Base-by-base conservation (phyloP, 2,329 filamentous ascomycete genomes). In the Scedosporium boydii region DNA sequence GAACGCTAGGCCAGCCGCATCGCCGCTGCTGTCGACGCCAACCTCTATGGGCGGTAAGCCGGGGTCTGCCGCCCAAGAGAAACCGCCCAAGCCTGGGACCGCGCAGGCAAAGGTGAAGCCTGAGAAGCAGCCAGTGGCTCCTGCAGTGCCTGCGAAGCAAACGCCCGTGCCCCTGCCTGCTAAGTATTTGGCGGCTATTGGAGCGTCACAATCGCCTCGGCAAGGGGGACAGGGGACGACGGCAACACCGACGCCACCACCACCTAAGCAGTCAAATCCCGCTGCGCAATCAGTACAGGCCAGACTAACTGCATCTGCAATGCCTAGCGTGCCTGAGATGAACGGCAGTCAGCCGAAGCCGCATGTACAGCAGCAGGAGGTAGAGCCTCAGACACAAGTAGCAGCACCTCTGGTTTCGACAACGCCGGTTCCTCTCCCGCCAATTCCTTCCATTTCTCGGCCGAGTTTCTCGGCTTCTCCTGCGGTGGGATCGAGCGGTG, bases 131-230 rank as follows among this genome's bases (percentile, higher is more conserved):
- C 61, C 53, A 29, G 41, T 14, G 21, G n/a, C 34, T 16, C 21
- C 27, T n/a, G 9, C 21, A n/a, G 57, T 55, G 4, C 75, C 75
- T 23, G 66, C 71, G 14, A 78, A 77, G 66, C 70, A 78, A 62
- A 78, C 77, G 1, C 77, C 77, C 2, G 77, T 79, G 4, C 77
- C 77, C 10, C 66, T 79, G 9, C 77, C 77, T 1, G 73, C 76
- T 4, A 76, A 77, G 61, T 77, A 71, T 68, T 59, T 72, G 9
- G 59, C 59, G 14, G 59, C 48, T 16, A 26, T 58, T 3, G 21
- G 29, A 3, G 27, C n/a, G 4, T 26, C 38, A 9, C 48, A 21
- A 5, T 38, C 26, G n/a, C 9, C 58, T 26, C 60, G 59, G 5
- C 18, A 38, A 34, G 18, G 21, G 16, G 44, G 16, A 29, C 27